A percentile compares a stretch with the other conserved stretches of the same genome.
Conservation (phyloP, 352 stramenopile genomes). For the Globisporangium iwayamae region DNA sequence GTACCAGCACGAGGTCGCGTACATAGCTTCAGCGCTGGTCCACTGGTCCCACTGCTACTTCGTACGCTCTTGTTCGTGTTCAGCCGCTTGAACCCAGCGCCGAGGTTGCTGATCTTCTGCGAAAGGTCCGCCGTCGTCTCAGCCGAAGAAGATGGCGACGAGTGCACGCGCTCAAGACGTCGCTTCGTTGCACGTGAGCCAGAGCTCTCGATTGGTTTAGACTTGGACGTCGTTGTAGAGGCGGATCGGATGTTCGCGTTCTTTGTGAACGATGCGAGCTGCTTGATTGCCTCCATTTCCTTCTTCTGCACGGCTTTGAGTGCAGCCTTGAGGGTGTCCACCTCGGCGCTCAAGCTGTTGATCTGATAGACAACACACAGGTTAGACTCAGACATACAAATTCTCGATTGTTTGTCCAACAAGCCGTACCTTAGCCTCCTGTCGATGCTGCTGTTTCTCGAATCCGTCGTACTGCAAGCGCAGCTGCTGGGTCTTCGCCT, state of each 20-base stretch:
- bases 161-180: constrained; percentile 3
- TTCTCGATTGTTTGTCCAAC: not conserved
- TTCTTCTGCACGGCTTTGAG: constrained; percentile 30
- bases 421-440: constrained; percentile 42
- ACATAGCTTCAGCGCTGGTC: not conserved
- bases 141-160: not conserved
- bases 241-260: not conserved
- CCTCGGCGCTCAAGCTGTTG: constrained; percentile 41
- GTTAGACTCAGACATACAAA: not conserved
- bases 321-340: constrained; percentile 33
- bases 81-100: not conserved
- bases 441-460: constrained; percentile 38
- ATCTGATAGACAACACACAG: constrained; percentile 29
- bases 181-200: constrained; percentile 1
- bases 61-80: not conserved
- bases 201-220: not conserved
- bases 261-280: constrained; percentile 32
- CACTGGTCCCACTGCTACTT: not conserved
- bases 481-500: constrained; percentile 37
- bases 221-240: not conserved
- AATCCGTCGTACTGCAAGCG: constrained; percentile 19
- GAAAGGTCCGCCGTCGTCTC: not conserved
- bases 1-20: constrained; percentile 23
- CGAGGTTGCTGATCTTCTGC: constrained; percentile 1
- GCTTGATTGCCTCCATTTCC: constrained; percentile 43